Evolutionary conservation across 2,329 filamentous ascomycete genomes (phyloP), one percentile per base, ranked within the genome.

Genomic region (Tolypocladium tundrense): DNA sequence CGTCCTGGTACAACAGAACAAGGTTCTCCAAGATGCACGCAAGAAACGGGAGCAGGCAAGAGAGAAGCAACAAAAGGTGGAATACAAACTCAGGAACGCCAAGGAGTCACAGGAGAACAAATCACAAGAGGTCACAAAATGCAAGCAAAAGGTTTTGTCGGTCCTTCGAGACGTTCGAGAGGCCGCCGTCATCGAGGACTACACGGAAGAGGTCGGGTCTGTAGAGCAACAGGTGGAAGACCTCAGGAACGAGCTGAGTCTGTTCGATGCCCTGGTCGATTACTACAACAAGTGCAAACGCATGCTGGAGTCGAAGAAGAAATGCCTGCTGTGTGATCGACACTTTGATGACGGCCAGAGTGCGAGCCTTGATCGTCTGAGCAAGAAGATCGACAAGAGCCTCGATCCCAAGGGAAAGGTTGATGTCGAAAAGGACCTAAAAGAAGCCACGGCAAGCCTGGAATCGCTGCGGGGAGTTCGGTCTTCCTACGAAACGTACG

Each of bases 281-380:
- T 95, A 90, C 69, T 91, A 89, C 69, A 76, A 75, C 51, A 82
- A 84, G 55, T 91, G 88, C 66, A 76, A 90, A 55, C 79, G 83
- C 41, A 80, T 79, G 27, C 81, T 89, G 13, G 79, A 88, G 57
- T 77, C 84, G 40, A 82, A 88, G 57, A 88, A 90, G 64, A 82
- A 81, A 51, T 97, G 93, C 69, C 81, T 84, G 40, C 83, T 94
- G 27, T 97, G 93, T 68, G 80, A 83, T 50, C 83, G 91, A 56
- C 72, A 78, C 4, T 91, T 96, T 69, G 75, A 77, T 71, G 83
- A 84, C 67, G 75, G 79, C 66, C 76, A 77, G 63, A 79, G 73
- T 39, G 83, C 81, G 65, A 85, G 70, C 56, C 64, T 81, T 62
- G 85, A 79, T n/a, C 82, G 77, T 56, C 79, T 96, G 60, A 75